Conservation (phyloP, 1,139 yeast genomes). For the Diutina neorugosa region DNA sequence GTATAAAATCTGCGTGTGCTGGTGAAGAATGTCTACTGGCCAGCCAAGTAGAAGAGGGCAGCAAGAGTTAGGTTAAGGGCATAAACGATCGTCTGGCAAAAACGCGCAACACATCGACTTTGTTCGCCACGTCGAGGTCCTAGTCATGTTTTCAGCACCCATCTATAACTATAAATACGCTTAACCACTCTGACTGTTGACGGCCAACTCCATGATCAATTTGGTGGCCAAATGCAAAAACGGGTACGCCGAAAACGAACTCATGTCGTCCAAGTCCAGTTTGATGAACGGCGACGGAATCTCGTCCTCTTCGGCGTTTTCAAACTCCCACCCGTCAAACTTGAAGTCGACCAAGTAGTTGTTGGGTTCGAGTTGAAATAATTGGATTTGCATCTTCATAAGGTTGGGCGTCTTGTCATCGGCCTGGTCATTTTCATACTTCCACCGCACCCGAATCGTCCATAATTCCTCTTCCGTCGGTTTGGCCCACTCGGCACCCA, state of each 20-base stretch:
- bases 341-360: constrained; percentile 94
- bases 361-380: constrained; percentile 91
- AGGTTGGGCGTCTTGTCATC: constrained; percentile 42
- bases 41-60: background rate
- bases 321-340: constrained; percentile 88
- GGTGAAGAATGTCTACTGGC: background rate
- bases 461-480: constrained; percentile 90
- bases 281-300: constrained; percentile 11
- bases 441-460: constrained; percentile 97
- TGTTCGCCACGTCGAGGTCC: background rate
- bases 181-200: constrained; percentile 46
- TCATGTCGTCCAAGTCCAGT: constrained; percentile 53
- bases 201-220: constrained; percentile 93
- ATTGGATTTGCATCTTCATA: constrained; percentile 95
- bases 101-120: background rate
- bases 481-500: constrained; percentile 96
- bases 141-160: background rate
- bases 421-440: constrained; percentile 22
- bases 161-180: background rate
- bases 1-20: background rate
- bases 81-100: background rate
- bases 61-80: background rate
- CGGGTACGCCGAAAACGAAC: constrained; percentile 88
- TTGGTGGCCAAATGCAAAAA: constrained; percentile 86
- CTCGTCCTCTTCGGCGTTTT: constrained; percentile 12